Conservation (phyloP, 306 rosid genomes). For the Glycine latifolia region DNA sequence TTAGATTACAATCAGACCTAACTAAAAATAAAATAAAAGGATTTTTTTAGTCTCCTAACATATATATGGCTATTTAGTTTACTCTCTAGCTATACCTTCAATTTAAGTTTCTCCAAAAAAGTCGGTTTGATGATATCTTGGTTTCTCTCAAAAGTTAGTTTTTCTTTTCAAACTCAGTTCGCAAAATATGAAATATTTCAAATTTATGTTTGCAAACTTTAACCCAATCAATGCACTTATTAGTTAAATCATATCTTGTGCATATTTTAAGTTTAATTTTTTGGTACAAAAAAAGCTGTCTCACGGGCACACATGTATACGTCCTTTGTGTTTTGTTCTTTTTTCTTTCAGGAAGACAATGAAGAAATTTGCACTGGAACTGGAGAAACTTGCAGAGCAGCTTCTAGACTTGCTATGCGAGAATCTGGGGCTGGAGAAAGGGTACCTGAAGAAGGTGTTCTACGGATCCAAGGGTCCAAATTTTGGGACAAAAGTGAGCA, state of each 20-base stretch:
- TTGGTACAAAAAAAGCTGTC: background rate
- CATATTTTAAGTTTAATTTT: background rate
- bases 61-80: too few species aligned
- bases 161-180: too few species aligned
- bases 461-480: constrained; percentile 88
- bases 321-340: too few species aligned
- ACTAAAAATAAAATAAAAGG: too few species aligned
- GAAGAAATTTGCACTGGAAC: constrained; percentile 72
- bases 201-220: background rate
- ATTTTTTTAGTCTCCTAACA: too few species aligned
- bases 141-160: background rate
- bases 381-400: constrained; percentile 85
- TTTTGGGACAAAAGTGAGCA: constrained; percentile 93
- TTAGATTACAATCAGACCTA: too few species aligned
- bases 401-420: constrained; percentile 86
- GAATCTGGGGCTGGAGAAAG: constrained; percentile 90
- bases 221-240: background rate
- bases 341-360: constrained; percentile 58
- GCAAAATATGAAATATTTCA: background rate
- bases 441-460: constrained; percentile 80
- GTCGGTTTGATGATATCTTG: background rate
- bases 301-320: constrained; percentile 56
- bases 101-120: too few species aligned
- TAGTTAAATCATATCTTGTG: background rate
- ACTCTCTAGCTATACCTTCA: too few species aligned